Evolutionary conservation across 108 stramenopile species (phyloP), one percentile per base, ranked within the genome.

Genomic region (Cyclotella sp.): DNA sequence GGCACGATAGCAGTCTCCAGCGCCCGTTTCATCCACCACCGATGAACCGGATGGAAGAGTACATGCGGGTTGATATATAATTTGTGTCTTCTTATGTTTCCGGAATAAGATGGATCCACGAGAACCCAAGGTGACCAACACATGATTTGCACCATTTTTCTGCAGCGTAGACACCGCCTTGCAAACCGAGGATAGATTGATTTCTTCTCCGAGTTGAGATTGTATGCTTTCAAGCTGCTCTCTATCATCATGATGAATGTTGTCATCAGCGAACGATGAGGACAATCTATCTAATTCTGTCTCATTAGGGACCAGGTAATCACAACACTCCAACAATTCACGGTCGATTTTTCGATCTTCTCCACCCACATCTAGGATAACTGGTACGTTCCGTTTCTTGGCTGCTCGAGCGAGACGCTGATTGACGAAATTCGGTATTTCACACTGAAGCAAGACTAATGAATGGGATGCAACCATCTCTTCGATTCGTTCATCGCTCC

Each of bases 1-100:
- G 34, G 94, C 92, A 44, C 94, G 89, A 70, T 84, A 95, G 52
- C 90, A 91, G 71, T 95, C 94, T 8, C 94, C 94, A 0, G 94
- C 92, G 4, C 90, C 92, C 8, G 94, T 93, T 77, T 91, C 92
- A 66, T 95, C 94, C 12, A 93, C 84, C 0, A 91, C 91, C 12
- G 59, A 61, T n/a, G 41, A 49, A n/a, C 53, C 65, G 7, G 64
- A 16, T n/a, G 70, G 77, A 0, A 88, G 66, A 11, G 29, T 59
- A 29, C 10, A 30, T 42, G 42, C 61, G 16, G 60, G 21, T 55
- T 24, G 59, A 44, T 15, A 51, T 60, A 60, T 8, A 51, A 44
- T 41, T 18, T n/a, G 49, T n/a, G n/a, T n/a, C 46, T 49, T 15
- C 0, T 58, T 47, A 0, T 74, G 24, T 34, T 79, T 42, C 22